These are phyloP conservation scores for Rhodotorula diobovata DNA, from an alignment of 768 basidiomycete species.

Conservation along the genomic window DNA sequence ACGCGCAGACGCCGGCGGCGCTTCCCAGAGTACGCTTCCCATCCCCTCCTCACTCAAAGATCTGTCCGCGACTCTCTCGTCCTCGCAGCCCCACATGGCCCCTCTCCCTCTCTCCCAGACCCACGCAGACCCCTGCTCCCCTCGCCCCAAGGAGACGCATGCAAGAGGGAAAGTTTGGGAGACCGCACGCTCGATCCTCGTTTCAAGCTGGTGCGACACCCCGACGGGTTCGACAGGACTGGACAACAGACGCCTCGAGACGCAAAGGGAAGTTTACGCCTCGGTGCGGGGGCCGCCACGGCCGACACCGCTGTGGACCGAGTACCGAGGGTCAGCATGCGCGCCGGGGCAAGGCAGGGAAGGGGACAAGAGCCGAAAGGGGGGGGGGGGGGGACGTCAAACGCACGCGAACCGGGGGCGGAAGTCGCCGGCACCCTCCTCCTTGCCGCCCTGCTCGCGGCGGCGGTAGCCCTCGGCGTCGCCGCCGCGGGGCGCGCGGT, in stretches of 20 bases:
- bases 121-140: too few relatives aligned
- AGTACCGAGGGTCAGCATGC: not conserved
- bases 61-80: too few relatives aligned
- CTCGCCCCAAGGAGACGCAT: too few relatives aligned
- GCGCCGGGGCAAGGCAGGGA: too few relatives aligned
- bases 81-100: too few relatives aligned
- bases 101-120: too few relatives aligned
- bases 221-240: not conserved
- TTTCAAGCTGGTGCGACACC: not conserved
- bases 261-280: slow-evolving; percentile 37
- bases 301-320: slow-evolving; percentile 59
- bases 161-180: too few relatives aligned
- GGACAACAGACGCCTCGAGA: too few relatives aligned
- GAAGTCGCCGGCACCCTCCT: slow-evolving; percentile 81
- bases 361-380: not conserved
- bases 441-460: slow-evolving; percentile 57
- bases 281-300: slow-evolving; percentile 67
- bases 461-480: slow-evolving; percentile 69
- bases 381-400: not conserved
- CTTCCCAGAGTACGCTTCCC: too few relatives aligned
- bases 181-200: not conserved
- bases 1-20: not conserved
- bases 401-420: slow-evolving; percentile 66
- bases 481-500: slow-evolving; percentile 72
- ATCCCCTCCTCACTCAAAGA: too few relatives aligned